phyloP scores from a whole-genome alignment of 2,329 filamentous ascomycete genomes.

The Penicillium freii region DNA sequence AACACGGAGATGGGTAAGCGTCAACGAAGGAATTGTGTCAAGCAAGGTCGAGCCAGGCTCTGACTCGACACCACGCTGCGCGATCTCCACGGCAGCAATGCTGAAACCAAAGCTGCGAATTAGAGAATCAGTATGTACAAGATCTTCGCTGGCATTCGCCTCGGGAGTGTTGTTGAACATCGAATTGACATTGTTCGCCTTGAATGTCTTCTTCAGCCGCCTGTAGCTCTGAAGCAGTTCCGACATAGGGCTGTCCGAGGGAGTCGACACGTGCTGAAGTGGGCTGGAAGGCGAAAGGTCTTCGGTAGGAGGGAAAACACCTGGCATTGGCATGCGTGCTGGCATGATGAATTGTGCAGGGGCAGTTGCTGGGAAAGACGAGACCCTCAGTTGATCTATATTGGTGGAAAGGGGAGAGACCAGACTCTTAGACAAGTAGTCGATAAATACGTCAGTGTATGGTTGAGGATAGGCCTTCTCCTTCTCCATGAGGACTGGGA shows the following conservation, averaged over 20 bases:
- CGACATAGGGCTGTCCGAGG: constrained; percentile 36
- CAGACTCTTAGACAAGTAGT: constrained; percentile 52
- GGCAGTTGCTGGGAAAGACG: constrained; percentile 26
- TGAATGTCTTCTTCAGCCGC: constrained; percentile 56
- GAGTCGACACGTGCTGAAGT: constrained; percentile 30
- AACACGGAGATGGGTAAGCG: constrained; percentile 81
- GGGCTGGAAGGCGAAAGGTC: constrained; percentile 32
- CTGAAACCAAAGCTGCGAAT: constrained; percentile 68
- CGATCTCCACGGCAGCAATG: constrained; percentile 85
- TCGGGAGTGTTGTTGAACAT: constrained; percentile 46
- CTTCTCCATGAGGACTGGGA: constrained; percentile 41
- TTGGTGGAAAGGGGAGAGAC: constrained; percentile 50
- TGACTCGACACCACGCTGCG: constrained; percentile 79
- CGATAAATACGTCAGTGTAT: constrained; percentile 51
- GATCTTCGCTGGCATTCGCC: constrained; percentile 45
- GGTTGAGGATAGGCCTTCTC: constrained; percentile 33
- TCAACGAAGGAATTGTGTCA: constrained; percentile 79
- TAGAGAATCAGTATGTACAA: constrained; percentile 47
- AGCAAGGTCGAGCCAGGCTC: constrained; percentile 72
- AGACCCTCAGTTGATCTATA: constrained; percentile 35
- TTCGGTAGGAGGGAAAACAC: constrained; percentile 39
- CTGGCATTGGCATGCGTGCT: constrained; percentile 38
- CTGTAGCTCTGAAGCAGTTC: constrained; percentile 57
- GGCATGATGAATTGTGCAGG: constrained; percentile 29
- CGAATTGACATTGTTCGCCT: constrained; percentile 50